A percentile compares a stretch with the other conserved stretches of the same genome.
These are phyloP conservation scores for Termitomyces sp. DNA, from an alignment of 768 basidiomycete genomes.

Conservation along the genomic window DNA sequence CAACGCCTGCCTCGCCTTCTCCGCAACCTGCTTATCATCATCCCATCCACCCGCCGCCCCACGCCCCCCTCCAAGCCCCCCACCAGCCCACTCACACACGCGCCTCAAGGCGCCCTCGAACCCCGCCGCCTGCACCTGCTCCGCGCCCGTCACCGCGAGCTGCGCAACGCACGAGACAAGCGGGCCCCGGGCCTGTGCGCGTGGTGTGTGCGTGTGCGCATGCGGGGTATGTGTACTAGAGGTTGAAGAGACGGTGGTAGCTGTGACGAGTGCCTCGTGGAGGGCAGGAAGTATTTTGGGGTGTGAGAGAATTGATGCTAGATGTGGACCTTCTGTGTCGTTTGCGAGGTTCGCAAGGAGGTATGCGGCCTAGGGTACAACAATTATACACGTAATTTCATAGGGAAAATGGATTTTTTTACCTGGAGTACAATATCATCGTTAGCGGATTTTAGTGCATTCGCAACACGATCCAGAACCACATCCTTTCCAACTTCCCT, in stretches of 20 bases:
- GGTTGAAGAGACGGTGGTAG: constrained; percentile 30
- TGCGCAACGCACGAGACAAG: constrained; percentile 58
- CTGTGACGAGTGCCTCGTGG: constrained; percentile 56
- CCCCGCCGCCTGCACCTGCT: constrained; percentile 31
- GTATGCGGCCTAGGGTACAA: constrained; percentile 41
- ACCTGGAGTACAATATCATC: constrained; percentile 57
- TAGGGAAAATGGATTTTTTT: no score
- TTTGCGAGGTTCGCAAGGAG: constrained; percentile 70
- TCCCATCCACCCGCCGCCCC: constrained; percentile 14
- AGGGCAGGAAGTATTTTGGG: constrained; percentile 50
- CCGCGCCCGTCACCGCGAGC: constrained; percentile 43
- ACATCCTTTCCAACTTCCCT: constrained; percentile 43
- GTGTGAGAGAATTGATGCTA: constrained; percentile 49
- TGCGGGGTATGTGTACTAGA: not conserved
- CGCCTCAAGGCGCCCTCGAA: constrained; percentile 37
- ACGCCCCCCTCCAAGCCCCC: constrained; percentile 34
- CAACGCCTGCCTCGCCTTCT: constrained; percentile 1
- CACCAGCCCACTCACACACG: constrained; percentile 37
- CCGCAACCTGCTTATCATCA: constrained; percentile 3
- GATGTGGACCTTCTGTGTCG: constrained; percentile 41
- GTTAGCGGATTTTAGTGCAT: constrained; percentile 46
- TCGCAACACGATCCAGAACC: constrained; percentile 43
- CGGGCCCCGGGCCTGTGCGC: constrained; percentile 49
- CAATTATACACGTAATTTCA: no score
- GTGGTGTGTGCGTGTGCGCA: not conserved